These are phyloP conservation scores for Pluteus cervinus DNA, from an alignment of 768 basidiomycete genomes.

Conservation along the genomic window DNA sequence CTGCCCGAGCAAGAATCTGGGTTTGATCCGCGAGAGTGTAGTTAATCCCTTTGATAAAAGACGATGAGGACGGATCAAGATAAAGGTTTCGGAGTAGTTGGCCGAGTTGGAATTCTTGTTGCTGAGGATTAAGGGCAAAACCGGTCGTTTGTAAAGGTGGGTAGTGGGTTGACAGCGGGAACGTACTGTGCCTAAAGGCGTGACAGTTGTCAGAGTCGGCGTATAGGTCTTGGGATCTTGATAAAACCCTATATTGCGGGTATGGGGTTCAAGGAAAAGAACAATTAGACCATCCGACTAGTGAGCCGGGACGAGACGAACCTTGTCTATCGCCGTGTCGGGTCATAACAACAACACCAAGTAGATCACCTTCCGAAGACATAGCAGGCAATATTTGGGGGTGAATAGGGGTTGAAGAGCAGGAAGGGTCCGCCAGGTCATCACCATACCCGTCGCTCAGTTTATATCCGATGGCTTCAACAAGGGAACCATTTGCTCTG, in stretches of 20 bases:
- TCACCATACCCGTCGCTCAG: too few species aligned
- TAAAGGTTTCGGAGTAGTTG: conserved; percentile 45
- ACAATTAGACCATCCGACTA: background rate
- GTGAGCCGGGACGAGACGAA: conserved; percentile 9
- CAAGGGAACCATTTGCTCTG: too few species aligned
- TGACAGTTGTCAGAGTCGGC: conserved; percentile 51
- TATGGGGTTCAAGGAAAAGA: background rate
- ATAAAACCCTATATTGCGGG: conserved; percentile 71
- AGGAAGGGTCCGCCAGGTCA: too few species aligned
- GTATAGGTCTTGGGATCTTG: conserved; percentile 55
- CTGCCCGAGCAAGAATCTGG: conserved; percentile 47
- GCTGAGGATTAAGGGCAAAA: conserved; percentile 21
- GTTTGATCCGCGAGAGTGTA: conserved; percentile 25
- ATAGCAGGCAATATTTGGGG: background rate
- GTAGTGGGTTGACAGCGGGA: conserved; percentile 6
- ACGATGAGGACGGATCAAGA: conserved; percentile 45
- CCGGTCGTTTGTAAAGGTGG: conserved; percentile 1
- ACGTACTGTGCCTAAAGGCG: conserved; percentile 60
- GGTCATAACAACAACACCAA: conserved; percentile 51
- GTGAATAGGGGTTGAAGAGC: too few species aligned
- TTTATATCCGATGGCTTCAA: too few species aligned
- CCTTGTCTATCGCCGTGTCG: conserved; percentile 58
- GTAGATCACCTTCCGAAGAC: conserved; percentile 23
- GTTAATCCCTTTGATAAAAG: conserved; percentile 42
- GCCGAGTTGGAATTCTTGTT: conserved; percentile 56